Evolutionary conservation across 192 early-diverging fungal genomes (phyloP).

Genomic region (Gaertneriomyces sp.): DNA sequence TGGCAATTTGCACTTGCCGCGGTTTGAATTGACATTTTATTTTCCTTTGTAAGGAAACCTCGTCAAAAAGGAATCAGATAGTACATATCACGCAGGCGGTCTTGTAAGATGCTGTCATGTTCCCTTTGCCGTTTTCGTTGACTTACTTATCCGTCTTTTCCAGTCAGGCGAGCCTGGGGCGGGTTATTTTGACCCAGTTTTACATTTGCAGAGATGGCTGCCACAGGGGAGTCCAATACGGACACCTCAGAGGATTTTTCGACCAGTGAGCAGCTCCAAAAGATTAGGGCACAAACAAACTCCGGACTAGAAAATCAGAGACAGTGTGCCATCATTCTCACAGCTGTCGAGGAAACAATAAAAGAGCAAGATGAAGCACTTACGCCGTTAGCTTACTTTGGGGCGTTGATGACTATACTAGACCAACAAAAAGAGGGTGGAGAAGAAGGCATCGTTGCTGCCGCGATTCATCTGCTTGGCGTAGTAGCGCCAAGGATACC

Average conservation of each 20-base stretch:
- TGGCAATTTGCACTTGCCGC: too few relatives aligned
- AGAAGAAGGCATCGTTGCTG: slow-evolving; percentile 46
- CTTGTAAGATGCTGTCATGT: too few relatives aligned
- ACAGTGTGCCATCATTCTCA: slow-evolving; percentile 54
- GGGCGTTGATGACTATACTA: slow-evolving; percentile 71
- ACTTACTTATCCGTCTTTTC: too few relatives aligned
- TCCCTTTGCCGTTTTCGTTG: too few relatives aligned
- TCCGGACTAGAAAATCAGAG: slow-evolving; percentile 84
- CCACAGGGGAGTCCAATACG: neutral
- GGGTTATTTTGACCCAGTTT: too few relatives aligned
- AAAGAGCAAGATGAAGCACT: slow-evolving; percentile 66
- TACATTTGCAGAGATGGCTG: neutral
- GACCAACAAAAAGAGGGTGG: slow-evolving; percentile 55
- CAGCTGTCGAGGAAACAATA: slow-evolving; percentile 65
- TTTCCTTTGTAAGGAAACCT: too few relatives aligned
- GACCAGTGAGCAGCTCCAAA: slow-evolving; percentile 18
- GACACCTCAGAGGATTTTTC: slow-evolving; percentile 6
- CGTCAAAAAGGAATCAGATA: too few relatives aligned
- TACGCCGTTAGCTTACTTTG: slow-evolving; percentile 86
- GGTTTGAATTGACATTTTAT: too few relatives aligned
- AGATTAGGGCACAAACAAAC: slow-evolving; percentile 62
- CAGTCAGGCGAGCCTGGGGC: too few relatives aligned
- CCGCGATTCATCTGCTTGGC: slow-evolving; percentile 78
- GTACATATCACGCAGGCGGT: too few relatives aligned
- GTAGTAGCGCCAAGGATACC: slow-evolving; percentile 62